Evolutionary conservation across 805 yeast genomes (phyloP), one percentile per base, ranked within the genome.

Genomic region (Wickerhamomyces tratensis): DNA sequence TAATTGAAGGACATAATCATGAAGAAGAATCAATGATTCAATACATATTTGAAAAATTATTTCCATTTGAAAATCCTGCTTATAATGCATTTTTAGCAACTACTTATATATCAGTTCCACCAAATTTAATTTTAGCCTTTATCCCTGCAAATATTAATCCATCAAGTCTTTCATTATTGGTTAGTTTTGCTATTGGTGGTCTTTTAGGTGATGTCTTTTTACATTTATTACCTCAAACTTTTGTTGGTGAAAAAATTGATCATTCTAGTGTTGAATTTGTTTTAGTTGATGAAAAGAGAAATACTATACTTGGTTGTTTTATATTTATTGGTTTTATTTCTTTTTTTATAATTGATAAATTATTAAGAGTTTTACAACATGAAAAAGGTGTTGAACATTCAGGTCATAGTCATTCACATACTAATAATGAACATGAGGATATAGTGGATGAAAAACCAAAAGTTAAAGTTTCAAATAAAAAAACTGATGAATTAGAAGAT

Each of bases 171-270:
- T 65, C 77, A 9, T 55, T 74, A 26, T 58, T 83, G 43, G 85
- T 82, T 1, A 68, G 86, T 38, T 82, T 84, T 62, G 89, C 91
- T 12, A 72, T 79, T 39, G 93, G 93, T 38, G 85, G 89, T 1
- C 63, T 84, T 35, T 61, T 84, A 33, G 91, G 91, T 38, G 91
- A 83, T 55, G 77, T 82, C 2, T 80, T 84, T 47, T 57, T 83
- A 37, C 93, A 84, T 58, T 54, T 84, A 45, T 59, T 84, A 39
- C 93, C 93, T 4, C 84, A 80, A 52, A 74, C 79, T 1, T 80
- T 78, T 49, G 62, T 72, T 8, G 79, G 81, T 11, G 77, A 76
- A 44, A 61, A 66, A 2, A 51, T 62, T 37, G 73, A 64, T 39
- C 66, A 66, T 41, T 56, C 55, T 5, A 63, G 55, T 33, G 64